Conservation (phyloP, 768 basidiomycete genomes). For the Leucocoprinus birnbaumii region DNA sequence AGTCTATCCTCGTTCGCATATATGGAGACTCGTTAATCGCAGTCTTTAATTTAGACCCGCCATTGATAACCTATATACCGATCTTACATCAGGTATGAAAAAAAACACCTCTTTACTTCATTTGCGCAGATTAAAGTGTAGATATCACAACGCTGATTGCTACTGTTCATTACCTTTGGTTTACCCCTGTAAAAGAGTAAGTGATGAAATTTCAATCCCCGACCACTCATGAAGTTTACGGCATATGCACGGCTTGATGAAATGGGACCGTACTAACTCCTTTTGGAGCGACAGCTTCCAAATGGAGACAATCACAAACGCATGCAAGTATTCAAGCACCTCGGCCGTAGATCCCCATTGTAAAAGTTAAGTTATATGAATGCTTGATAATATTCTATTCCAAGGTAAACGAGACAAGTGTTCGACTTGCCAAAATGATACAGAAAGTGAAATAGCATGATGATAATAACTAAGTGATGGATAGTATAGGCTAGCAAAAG, state of each 20-base stretch:
- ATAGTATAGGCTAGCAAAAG: slow-evolving; percentile 1
- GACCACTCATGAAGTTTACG: not conserved
- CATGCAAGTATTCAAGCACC: too few relatives aligned
- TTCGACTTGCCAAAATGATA: not conserved
- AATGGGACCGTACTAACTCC: slow-evolving; percentile 16
- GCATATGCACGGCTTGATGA: slow-evolving; percentile 20
- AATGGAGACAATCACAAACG: slow-evolving; percentile 19
- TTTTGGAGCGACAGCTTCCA: slow-evolving; percentile 31
- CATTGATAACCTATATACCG: slow-evolving; percentile 21
- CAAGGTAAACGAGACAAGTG: too few relatives aligned
- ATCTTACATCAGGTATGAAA: not conserved
- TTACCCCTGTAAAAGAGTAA: not conserved
- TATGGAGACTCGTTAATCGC: slow-evolving; percentile 6
- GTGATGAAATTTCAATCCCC: not conserved
- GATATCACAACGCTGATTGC: too few relatives aligned
- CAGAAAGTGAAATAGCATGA: not conserved
- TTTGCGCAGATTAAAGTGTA: too few relatives aligned
- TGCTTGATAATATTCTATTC: too few relatives aligned
- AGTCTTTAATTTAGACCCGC: slow-evolving; percentile 35
- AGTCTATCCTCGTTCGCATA: slow-evolving; percentile 9
- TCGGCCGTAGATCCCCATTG: too few relatives aligned
- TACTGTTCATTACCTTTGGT: not conserved
- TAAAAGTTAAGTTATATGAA: too few relatives aligned
- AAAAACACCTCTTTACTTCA: too few relatives aligned
- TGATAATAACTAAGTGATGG: not conserved